Base-by-base conservation (phyloP, 176 grass and related monocot genomes). In the Zoysia japonica region DNA sequence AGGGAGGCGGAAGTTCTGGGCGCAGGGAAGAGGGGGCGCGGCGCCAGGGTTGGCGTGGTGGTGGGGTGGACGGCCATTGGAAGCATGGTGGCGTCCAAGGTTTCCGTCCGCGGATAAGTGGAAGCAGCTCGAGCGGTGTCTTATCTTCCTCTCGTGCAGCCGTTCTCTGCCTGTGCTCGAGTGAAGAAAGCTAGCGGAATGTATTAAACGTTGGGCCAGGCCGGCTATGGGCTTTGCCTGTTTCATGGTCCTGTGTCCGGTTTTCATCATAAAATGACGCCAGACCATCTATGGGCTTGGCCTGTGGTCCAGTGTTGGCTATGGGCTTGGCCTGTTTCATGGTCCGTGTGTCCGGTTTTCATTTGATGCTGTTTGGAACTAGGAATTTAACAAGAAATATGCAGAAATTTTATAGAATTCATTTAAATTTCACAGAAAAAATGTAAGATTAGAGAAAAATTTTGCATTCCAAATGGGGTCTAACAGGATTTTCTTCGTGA, bases 61-160 rank as follows among this genome's bases (percentile, higher is more conserved):
- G 78, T 47, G 13, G 82, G 73, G 82, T 80, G 78, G 47, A 91
- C 67, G 55, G 82, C 61, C 77, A 89, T 73, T 5, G 83, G 61
- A 17, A 86, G 78, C 87, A 89, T 86, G 67, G 82, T 85, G 78
- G 50, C n/a, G 63, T 11, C 43, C 50, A 15, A 51, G 11, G 42
- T 28, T 59, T 28, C 10, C 50, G 67, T 50, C 64, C 77, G 71
- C 71, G 87, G 87, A 85, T 88, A 85, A 85, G 87, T 46, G 81
- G 75, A 80, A 59, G 82, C 57, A 71, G 71, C 14, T 57, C 59
- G 36, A 28, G 13, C 41, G 19, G 40, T 9, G 46, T 17, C 82
- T 79, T 84, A 79, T 80, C 86, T 37, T 71, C 47, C 63, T 15
- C 13, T 9, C 9, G 10, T 36, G 46, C 11, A 28, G 28, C 0